Base-by-base conservation (phyloP, 106 monocot species). In the Xerophyta viscosa region DNA sequence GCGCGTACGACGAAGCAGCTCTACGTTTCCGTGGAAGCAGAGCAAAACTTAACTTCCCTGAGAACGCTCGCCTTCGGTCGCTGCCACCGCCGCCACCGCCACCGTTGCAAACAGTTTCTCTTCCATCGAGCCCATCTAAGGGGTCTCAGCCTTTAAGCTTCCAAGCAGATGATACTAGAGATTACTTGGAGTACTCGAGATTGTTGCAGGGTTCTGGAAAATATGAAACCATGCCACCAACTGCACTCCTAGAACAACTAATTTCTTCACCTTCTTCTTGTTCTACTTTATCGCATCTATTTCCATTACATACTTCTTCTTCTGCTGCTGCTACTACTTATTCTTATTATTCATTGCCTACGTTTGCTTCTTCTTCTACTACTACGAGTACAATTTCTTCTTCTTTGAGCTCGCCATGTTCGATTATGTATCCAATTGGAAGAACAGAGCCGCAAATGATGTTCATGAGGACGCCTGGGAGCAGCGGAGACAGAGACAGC, bases 21-120 rank as follows among this genome's bases (percentile, higher is more conserved):
- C 60, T 84, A 21, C 70, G 83, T 12, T 84, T 84, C 31, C 57
- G 78, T 1, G 78, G 83, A 4, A 71, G 37, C 55, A 49, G 78
- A 17, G 83, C 83, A 3, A 84, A 84, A 60, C 78, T 84, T 33
- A 84, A 78, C 70, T 84, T 84, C 66, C 83, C 83, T 1, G 83
- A 84, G 41, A 61, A 80, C 19, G 70, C 57, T 39, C 62, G 31
- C 3, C 54, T 74, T 36, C 43, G 20, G 13, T 15, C 4, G 20
- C 53, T 23, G 21, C 11, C 33, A n/a, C n/a, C n/a, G 7, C 7
- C 5, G 33, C 33, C n/a, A n/a, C n/a, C n/a, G n/a, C n/a, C n/a
- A n/a, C n/a, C n/a, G n/a, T n/a, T n/a, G n/a, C n/a, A n/a, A n/a
- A n/a, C n/a, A n/a, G n/a, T n/a, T n/a, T n/a, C n/a, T n/a, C n/a